Conservation (phyloP, 768 basidiomycete species). For the Lactarius deliciosus region DNA sequence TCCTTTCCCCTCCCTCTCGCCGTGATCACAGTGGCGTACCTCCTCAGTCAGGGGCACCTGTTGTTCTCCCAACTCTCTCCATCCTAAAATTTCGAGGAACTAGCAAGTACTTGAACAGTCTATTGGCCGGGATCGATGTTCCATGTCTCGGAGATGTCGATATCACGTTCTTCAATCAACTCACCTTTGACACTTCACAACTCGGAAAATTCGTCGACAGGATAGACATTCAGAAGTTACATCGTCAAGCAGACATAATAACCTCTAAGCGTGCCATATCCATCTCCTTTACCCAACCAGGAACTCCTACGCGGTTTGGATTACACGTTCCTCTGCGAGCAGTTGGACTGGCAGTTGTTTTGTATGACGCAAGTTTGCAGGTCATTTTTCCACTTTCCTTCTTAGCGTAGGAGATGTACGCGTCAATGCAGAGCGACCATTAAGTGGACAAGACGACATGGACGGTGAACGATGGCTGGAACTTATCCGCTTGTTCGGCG, state of each 20-base stretch:
- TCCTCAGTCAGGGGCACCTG: background rate
- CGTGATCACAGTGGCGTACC: background rate
- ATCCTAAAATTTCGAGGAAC: background rate
- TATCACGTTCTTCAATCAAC: background rate
- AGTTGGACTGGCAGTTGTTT: background rate
- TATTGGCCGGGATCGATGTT: background rate
- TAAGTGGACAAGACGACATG: background rate
- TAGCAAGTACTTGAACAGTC: background rate
- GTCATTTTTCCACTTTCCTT: background rate
- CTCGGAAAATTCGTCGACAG: background rate
- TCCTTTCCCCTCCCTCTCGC: background rate
- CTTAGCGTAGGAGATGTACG: background rate
- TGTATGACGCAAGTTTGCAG: background rate
- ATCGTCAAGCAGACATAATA: background rate
- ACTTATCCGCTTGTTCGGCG: background rate
- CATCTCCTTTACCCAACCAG: background rate
- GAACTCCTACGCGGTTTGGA: background rate
- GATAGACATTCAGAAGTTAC: background rate
- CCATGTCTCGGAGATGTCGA: background rate
- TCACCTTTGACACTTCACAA: background rate
- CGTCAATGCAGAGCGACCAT: background rate
- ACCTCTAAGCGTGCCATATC: background rate
- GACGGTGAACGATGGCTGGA: background rate
- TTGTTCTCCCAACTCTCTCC: background rate
- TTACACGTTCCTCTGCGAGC: background rate